Evolutionary conservation across 129 eudicot species (phyloP).

Genomic region (Centrapalus pauciflorus): DNA sequence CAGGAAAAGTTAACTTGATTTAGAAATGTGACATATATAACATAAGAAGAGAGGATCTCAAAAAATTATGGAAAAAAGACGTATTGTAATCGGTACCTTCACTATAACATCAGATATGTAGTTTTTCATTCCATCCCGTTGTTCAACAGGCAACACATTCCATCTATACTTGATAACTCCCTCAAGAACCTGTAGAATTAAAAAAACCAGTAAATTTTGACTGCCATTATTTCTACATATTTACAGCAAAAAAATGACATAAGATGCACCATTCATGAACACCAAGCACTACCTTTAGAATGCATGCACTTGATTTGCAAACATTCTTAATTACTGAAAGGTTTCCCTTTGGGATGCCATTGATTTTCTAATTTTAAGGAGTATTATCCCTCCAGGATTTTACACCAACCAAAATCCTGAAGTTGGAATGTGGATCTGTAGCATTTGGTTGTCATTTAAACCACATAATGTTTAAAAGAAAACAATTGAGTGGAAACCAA

Average conservation of each 20-base stretch:
- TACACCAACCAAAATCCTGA: neutral
- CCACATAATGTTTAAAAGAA: neutral
- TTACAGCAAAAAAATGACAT: neutral
- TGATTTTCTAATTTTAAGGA: neutral
- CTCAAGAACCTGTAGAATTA: constrained; percentile 77
- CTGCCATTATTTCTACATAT: constrained; percentile 14
- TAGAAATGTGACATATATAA: neutral
- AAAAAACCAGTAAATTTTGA: neutral
- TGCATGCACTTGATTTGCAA: neutral
- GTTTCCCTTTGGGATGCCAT: neutral
- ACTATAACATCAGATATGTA: constrained; percentile 94
- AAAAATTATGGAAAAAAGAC: constrained; percentile 8
- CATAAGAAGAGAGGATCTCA: neutral
- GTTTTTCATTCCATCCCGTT: constrained; percentile 97
- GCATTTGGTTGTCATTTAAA: neutral
- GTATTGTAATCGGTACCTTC: constrained; percentile 46
- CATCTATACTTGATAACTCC: constrained; percentile 98
- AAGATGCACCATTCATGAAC: neutral
- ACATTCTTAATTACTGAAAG: neutral
- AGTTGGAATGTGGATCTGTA: neutral
- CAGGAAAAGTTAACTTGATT: neutral
- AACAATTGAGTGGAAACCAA: neutral
- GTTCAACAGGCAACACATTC: constrained; percentile 93
- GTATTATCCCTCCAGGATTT: neutral
- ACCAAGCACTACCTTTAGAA: neutral